Base-by-base conservation (phyloP, 352 stramenopile species). In the Pythium diclinum region DNA sequence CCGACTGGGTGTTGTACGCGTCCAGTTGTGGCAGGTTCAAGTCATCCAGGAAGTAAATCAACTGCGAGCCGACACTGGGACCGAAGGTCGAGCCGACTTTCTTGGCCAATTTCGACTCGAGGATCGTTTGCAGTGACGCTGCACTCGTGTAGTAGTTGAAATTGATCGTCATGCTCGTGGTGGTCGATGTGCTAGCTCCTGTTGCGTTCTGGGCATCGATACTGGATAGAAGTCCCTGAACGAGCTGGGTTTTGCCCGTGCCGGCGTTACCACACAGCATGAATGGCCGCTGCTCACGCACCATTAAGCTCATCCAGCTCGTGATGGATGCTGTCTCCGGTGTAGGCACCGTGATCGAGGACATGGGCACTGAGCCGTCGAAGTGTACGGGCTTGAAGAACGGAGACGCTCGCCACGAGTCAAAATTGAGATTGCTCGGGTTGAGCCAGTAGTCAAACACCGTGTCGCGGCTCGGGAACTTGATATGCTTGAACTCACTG, bases 391-490 rank as follows among this genome's bases (percentile, higher is more conserved):
- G 69, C 56, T 86, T 87, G 67, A 98, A 98, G 60, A 90, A 96
- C 4, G 92, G 91, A 2, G 87, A 97, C n/a, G 95, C 90, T 14
- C 87, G 87, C 95, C 95, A 99, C 17, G 86, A 88, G 44, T 98
- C 94, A 65, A 98, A 98, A 6, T 71, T 68, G 48, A 96, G 75
- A 3, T 85, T 88, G 23, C 78, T 88, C 0, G 91, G 86, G 57
- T 99, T 95, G 23, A 98, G 78, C 83, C 89, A 99, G 70, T 98
- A 99, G 73, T 99, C 96, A 58, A 99, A 99, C 1, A 99, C 89
- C 0, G 93, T 97, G 57, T 98, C 86, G 46, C 86, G 87, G 30
- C 79, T 84, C n/a, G 95, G 95, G 40, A 98, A 88, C 71, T 98
- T 98, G 63, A 98, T 81, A 38, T 86, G 82, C 67, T 98, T 98